Percentiles rank a stretch among this genome's conserved stretches.
Evolutionary conservation across 202 grass and related monocot genomes (phyloP).

Genomic region (Saccharum hybrid): DNA sequence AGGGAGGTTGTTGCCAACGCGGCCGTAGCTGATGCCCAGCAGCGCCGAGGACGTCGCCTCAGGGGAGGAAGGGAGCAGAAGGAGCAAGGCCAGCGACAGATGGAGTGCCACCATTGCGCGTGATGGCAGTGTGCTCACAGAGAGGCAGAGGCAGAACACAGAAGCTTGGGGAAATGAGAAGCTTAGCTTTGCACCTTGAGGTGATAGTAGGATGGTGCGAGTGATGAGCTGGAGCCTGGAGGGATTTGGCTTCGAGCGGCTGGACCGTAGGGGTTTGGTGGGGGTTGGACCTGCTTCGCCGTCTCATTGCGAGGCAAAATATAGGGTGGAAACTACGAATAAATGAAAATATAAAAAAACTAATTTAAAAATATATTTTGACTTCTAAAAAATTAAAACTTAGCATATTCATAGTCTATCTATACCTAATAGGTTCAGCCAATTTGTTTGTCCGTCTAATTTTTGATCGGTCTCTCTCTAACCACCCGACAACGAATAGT

Average conservation of each 20-base stretch:
- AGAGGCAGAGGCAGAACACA: neutral
- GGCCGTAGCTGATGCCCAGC: slow-evolving; percentile 83
- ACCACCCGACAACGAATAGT: too few species aligned
- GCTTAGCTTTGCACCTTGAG: neutral
- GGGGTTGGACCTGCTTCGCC: too few species aligned
- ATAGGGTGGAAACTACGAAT: too few species aligned
- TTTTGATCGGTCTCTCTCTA: too few species aligned
- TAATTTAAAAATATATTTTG: too few species aligned
- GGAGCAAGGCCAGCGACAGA: slow-evolving; percentile 2
- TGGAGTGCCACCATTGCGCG: slow-evolving; percentile 33
- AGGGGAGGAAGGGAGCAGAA: slow-evolving; percentile 28
- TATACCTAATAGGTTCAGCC: too few species aligned
- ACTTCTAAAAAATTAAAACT: too few species aligned
- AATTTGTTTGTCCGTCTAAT: too few species aligned
- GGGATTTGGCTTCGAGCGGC: slow-evolving; percentile 43
- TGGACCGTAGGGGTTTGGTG: neutral
- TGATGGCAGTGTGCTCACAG: slow-evolving; percentile 21
- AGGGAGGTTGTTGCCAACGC: slow-evolving; percentile 76
- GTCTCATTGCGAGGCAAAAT: too few species aligned
- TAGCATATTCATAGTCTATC: too few species aligned
- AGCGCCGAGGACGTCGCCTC: slow-evolving; percentile 59
- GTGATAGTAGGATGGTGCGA: neutral
- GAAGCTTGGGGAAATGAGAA: neutral
- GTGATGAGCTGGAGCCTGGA: slow-evolving; percentile 14
- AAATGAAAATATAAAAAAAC: too few species aligned